These are phyloP conservation scores for Solanum bulbocastanum DNA, from an alignment of 257 asterid species.

Conservation along the genomic window DNA sequence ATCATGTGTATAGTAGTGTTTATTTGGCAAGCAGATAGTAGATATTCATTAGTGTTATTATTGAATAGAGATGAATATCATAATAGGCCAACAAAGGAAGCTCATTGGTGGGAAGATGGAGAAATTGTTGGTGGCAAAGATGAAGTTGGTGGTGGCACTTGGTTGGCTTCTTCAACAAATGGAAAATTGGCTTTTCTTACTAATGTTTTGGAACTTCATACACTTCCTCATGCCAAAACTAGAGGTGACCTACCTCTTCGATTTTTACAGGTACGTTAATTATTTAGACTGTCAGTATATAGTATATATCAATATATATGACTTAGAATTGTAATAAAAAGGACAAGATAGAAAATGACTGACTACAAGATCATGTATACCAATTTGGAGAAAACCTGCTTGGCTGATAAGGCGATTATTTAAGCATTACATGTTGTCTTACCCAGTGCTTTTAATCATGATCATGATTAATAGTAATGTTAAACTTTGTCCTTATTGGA, in stretches of 20 bases:
- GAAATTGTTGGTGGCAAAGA: conserved; percentile 63
- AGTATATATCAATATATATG: too few relatives aligned
- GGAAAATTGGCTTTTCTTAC: conserved; percentile 59
- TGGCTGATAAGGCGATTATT: too few relatives aligned
- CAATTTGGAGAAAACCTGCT: too few relatives aligned
- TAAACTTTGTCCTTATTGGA: neutral
- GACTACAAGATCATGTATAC: too few relatives aligned
- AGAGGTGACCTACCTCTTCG: conserved; percentile 62
- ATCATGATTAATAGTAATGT: neutral
- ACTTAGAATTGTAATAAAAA: too few relatives aligned
- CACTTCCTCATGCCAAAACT: conserved; percentile 44
- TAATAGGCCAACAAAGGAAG: conserved; percentile 63
- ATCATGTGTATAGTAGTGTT: conserved; percentile 56
- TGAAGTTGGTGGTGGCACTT: conserved; percentile 64
- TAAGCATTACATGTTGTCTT: too few relatives aligned
- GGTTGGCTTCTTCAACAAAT: conserved; percentile 59
- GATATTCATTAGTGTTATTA: conserved; percentile 54
- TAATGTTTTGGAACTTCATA: conserved; percentile 49
- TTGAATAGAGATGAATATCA: conserved; percentile 78
- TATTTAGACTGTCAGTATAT: rapidly evolving
- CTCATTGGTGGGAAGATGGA: conserved; percentile 64
- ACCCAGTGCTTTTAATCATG: neutral
- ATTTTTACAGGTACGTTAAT: conserved; percentile 34
- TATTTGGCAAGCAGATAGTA: conserved; percentile 56
- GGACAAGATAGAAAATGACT: neutral